Base-by-base conservation (phyloP, 2,329 filamentous ascomycete species). In the Fusarium incarnatum region DNA sequence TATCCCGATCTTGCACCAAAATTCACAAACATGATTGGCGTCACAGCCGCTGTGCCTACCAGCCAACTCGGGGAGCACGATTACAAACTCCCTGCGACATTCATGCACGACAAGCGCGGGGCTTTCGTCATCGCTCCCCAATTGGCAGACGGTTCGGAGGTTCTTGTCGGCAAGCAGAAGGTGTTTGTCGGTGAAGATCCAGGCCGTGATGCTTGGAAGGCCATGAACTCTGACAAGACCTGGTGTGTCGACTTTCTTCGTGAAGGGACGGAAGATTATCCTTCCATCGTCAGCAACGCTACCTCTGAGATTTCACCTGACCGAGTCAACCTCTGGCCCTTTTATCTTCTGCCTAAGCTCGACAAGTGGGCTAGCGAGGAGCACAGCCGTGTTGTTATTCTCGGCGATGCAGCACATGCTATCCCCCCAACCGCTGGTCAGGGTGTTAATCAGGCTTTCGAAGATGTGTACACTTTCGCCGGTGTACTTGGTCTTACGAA, bases 91-190 rank as follows among this genome's bases (percentile, higher is more conserved):
- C 84, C 84, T 0, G 80, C 81, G 1, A 84, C 81, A 0, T 79
- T 84, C 57, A 81, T 83, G 77, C 79, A 78, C 27, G 76, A 75
- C 6, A 74, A 77, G 28, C 74, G 77, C 15, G 85, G 85, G 0
- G 84, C 82, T 0, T 87, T 87, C 62, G 77, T 87, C 9, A 81
- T 87, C 18, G 84, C 83, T 0, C 85, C 83, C 0, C 86, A 88
- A 60, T 72, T 81, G 18, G 61, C 70, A 0, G 82, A 87, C 67
- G 85, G 84, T 1, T 83, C 82, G 0, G 85, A 87, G 57, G 75
- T 83, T 2, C 73, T 87, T 0, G 81, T 86, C 16, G 85, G 85
- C 3, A 82, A 80, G 48, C 84, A 86, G 60, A 77, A 77, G 22
- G 76, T 75, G 5, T 75, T 81, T 45, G 56, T 44, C 0, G 64